Base-by-base conservation (phyloP, 768 basidiomycete species). In the Krasilnikovozyma curviuscula region DNA sequence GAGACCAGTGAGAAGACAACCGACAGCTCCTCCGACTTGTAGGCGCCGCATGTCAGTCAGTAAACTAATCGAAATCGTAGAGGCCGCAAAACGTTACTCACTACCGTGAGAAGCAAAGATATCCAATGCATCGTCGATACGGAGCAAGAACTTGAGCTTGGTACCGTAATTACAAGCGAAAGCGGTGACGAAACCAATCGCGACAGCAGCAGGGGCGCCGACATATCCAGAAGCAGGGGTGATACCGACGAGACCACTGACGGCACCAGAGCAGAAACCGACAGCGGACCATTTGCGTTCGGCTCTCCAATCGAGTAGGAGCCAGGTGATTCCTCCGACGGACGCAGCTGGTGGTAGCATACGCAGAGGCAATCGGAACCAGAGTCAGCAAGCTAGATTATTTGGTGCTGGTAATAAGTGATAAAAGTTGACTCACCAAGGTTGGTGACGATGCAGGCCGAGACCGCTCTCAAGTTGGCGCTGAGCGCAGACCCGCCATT, bases 251-350 rank as follows among this genome's bases (percentile, higher is more conserved):
- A 84, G 71, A 35, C 83, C 85, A 18, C 83, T 79, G 51, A 89
- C 81, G n/a, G 83, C 82, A 21, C 86, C 85, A 1, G 75, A 83
- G 65, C 86, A 89, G 63, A 93, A 80, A 27, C 83, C 83, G 54
- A 89, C 83, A 74, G 84, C 84, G 33, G 73, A 81, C 70, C 74
- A 84, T 62, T 82, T 81, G 45, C 76, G 69, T 61, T 83, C 81
- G 45, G 80, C 67, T 30, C 82, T 69, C 61, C 71, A 85, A 66
- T 85, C 83, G 48, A 82, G 69, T 30, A 63, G 44, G 59, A 61
- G 82, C 83, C 84, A 86, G 28, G 79, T 74, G 52, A 83, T 70
- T n/a, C 81, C 85, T 24, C 75, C 82, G 53, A 81, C 58, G 4
- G 66, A 76, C 3, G 83, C 79, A 28, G 81, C 80, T 23, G 24